These are phyloP conservation scores for Pyricularia sp. DNA, from an alignment of 2,329 filamentous ascomycete genomes.

Conservation along the genomic window DNA sequence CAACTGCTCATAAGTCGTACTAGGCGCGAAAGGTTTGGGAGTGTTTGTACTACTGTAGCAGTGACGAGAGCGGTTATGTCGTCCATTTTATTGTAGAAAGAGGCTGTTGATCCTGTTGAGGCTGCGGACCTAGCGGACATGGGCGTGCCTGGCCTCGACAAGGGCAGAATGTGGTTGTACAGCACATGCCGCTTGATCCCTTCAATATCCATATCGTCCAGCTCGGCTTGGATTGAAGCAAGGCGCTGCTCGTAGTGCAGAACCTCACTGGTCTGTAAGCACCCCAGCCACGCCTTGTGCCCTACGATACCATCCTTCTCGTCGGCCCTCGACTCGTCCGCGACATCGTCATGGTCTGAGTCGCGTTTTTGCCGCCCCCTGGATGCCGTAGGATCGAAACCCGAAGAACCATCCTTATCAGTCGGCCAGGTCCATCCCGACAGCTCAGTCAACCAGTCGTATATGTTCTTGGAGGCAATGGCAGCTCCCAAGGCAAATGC, in stretches of 20 bases:
- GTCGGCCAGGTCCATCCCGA: slow-evolving; percentile 44
- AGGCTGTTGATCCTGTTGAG: slow-evolving; percentile 10
- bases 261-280: slow-evolving; percentile 52
- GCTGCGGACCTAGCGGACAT: slow-evolving; percentile 27
- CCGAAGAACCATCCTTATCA: slow-evolving; percentile 28
- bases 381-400: slow-evolving; percentile 36
- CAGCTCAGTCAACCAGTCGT: slow-evolving; percentile 65
- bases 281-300: slow-evolving; percentile 48
- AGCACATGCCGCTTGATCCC: slow-evolving; percentile 83
- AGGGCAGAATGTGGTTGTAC: slow-evolving; percentile 59
- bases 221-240: slow-evolving; percentile 55
- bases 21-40: slow-evolving; percentile 68
- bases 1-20: slow-evolving; percentile 63
- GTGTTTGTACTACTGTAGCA: slow-evolving; percentile 75
- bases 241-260: slow-evolving; percentile 58
- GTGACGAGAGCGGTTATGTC: slow-evolving; percentile 86
- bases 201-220: slow-evolving; percentile 63
- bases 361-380: slow-evolving; percentile 26
- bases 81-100: slow-evolving; percentile 58
- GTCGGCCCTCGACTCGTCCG: neutral
- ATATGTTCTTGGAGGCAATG: slow-evolving; percentile 55
- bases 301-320: neutral
- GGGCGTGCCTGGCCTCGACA: slow-evolving; percentile 37
- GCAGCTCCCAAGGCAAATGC: slow-evolving; percentile 61
- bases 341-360: slow-evolving; percentile 1